Evolutionary conservation across 345 rosid genomes (phyloP), one percentile per base, ranked within the genome.

Genomic region (Limnanthes douglasii): DNA sequence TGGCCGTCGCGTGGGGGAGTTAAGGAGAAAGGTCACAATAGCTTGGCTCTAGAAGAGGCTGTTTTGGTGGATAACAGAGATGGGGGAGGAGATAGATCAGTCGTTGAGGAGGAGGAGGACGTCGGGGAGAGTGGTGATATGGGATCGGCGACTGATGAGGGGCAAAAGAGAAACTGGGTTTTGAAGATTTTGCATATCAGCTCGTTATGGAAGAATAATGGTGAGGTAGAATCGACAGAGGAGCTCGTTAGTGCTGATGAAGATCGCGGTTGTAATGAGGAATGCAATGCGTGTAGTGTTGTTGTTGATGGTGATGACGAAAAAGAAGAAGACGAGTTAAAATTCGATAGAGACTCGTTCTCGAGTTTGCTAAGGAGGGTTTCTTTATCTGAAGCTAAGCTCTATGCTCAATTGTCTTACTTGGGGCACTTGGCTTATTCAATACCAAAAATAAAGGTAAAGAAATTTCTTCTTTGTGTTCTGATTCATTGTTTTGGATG

Each of bases 151-250:
- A 64, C 47, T 21, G 65, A 49, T 38, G 63, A 45, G 26, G 68
- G 54, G 23, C 44, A 42, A 6, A 61, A 64, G 11, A 78, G 53
- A 53, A 88, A 66, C 46, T 88, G 95, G 95, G 79, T 83, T n/a
- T 28, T 74, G 63, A 88, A 72, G 86, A 79, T 83, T 70, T 55
- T 90, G 67, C 84, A 70, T 13, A 78, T 79, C 13, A 60, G 66
- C 28, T 74, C 93, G 0, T 60, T 77, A 15, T 62, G 81, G 77
- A 67, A 46, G 38, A 67, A 58, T 45, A 60, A 59, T 6, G 59
- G 21, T 11, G 68, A 6, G 7, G 48, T 8, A 21, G 62, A 55
- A 32, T 42, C 35, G 4, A 54, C 38, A 31, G 48, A 32, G 11
- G 37, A 21, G 41, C 29, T 6, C 32, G 11, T 20, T 3, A 39